Base-by-base conservation (phyloP, 495 filamentous ascomycete genomes). In the Hyaloscypha finlandica region DNA sequence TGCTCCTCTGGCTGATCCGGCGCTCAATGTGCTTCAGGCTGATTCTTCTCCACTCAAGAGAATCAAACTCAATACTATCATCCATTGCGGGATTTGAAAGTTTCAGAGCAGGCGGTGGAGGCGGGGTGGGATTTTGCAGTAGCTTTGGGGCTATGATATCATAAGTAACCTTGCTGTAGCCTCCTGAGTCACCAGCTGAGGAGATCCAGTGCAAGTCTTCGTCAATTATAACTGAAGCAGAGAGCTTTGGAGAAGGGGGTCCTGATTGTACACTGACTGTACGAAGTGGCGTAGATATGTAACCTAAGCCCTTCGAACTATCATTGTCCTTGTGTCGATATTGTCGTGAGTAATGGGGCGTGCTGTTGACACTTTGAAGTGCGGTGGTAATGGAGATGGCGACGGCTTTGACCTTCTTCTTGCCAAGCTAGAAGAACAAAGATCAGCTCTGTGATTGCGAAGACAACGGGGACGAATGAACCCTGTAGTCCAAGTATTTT, bases 401-500 rank as follows among this genome's bases (percentile, higher is more conserved):
- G 51, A 53, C 6, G 22, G 51, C 51, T 16, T n/a, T 53, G 51
- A 53, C 51, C 22, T 53, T 53, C 51, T 53, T 53, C 22, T 53
- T 53, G 22, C 51, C 51, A 20, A 9, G 51, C 51, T 53, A 53
- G 51, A 53, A 37, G 35, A 37, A 1, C 35, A 37, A 37, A 37
- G 1, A 37, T 37, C 51, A 53, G 19, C 22, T n/a, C 19, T 53
- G 51, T 14, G 16, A 9, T 53, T 20, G 51, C 3, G 22, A 53
- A 20, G 51, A 53, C 19, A 53, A n/a, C 19, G 22, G 51, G 51
- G 51, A 53, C 22, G 51, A 25, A 53, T 53, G 19, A n/a, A 53
- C 51, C 19, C 16, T 53, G 51, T 20, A 53, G 22, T 53, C 51
- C 19, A 53, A 25, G 51, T 53, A 53, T 53, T 53, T 53, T 25